Base-by-base conservation (phyloP, 2,329 filamentous ascomycete genomes). In the Zopfia rhizophila region DNA sequence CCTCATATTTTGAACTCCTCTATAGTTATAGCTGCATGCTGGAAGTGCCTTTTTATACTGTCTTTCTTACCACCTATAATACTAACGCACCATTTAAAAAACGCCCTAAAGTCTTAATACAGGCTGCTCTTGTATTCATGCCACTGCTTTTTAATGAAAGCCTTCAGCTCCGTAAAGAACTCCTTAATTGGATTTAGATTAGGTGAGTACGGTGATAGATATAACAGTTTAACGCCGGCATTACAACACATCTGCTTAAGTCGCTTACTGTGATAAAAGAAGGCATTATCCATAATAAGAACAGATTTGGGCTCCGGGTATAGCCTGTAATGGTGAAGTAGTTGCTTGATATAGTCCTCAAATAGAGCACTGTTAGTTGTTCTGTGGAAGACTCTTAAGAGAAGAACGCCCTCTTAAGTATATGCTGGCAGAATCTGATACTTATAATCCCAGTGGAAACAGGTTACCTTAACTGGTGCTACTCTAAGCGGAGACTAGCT, bases 101-200 rank as follows among this genome's bases (percentile, higher is more conserved):
- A 66, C 16, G 16, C 17, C 44, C 48, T 38, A 49, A 69, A 67
- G 16, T 51, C 51, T 44, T 59, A 41, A 7, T 48, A 16, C n/a
- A 51, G 54, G 33, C 53, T 41, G 33, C 51, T 33, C 42, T 51
- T 28, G 42, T 51, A 57, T 37, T 48, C 53, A 24, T 61, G 39
- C 48, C 56, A 58, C 43, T 61, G 40, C 42, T 53, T 54, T 44
- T 59, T 61, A 23, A 72, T 65, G 37, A 58, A 67, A 25, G 48
- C 49, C 40, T 72, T 71, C 5, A 71, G 49, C 42, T 66, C 61
- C 13, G 59, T 38, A 58, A 72, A 72, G 36, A 65, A 62, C 49
- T 70, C 61, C 48, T 71, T 56, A 50, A 72, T 67, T 19, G 60
- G 64, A 49, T 70, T 70, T 4, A 69, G 50, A 49, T 70, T 58